Base-by-base conservation (phyloP, 768 basidiomycete species). In the Russula virescens region DNA sequence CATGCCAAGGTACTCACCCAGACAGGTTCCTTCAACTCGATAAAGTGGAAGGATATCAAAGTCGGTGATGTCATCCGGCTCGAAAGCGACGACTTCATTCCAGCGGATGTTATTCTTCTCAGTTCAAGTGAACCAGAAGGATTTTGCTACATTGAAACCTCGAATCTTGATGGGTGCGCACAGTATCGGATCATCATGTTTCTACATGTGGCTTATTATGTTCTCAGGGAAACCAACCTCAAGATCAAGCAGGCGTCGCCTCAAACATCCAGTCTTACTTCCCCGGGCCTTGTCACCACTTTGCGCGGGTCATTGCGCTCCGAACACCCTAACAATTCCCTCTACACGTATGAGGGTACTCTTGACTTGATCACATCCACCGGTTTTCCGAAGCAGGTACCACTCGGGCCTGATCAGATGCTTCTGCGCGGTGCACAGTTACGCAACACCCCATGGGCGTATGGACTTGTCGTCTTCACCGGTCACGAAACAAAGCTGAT, bases 401-500 rank as follows among this genome's bases (percentile, higher is more conserved):
- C 97, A 1, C 76, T 98, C 18, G 94, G 95, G 4, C 96, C 97
- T 0, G 94, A 97, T 71, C 97, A 99, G 73, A 80, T 98, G 69
- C 80, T 98, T 13, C 78, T 99, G 45, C 86, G 97, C 35, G 97
- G 97, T 1, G 95, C 97, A 31, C 97, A 99, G 72, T 73, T 99
- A 60, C 82, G 97, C 60, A 99, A 99, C 73, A 98, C 97, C 2
- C 86, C 89, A 10, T 99, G 97, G 97, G 83, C 91, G 31, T 98
- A 98, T 73, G 96, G 95, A 14, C 71, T 99, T 9, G 88, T 87
- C 38, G 89, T 98, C 46, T 98, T 94, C 69, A 96, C 94, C 0
- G 97, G 97, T 0, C 97, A 98, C 71, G 95, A 99, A 78, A 98
- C 97, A 21, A 99, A 99, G 74, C 75, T 99, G 42, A 95, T 98